These are phyloP conservation scores for Fallopia convolvulus DNA, from an alignment of 148 eudicot genomes.

Conservation along the genomic window DNA sequence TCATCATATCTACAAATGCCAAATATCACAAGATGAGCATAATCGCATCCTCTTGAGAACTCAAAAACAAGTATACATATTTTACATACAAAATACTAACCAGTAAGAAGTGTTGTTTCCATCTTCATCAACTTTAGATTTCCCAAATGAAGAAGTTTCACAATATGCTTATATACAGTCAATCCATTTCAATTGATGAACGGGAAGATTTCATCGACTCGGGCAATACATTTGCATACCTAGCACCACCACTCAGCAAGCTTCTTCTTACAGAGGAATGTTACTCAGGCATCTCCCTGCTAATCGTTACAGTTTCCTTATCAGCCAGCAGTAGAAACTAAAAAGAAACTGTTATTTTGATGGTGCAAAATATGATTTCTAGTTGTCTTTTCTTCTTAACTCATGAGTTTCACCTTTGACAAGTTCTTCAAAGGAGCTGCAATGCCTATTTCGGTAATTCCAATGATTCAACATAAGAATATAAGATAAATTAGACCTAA, in stretches of 20 bases:
- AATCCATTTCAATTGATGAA: background rate
- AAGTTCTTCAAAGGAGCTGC: background rate
- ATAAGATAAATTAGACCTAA: background rate
- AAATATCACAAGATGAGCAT: conserved; percentile 10
- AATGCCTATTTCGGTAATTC: background rate
- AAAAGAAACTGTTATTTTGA: background rate
- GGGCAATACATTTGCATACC: conserved; percentile 41
- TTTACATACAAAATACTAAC: conserved; percentile 24
- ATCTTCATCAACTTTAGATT: conserved; percentile 49
- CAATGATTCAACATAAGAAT: background rate
- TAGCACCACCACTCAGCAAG: conserved; percentile 83
- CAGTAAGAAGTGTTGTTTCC: conserved; percentile 52
- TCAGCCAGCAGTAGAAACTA: background rate
- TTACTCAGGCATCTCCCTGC: conserved; percentile 87
- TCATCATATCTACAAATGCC: conserved; percentile 69
- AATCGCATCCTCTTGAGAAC: background rate
- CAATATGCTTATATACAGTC: background rate
- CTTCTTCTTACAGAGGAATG: conserved; percentile 56
- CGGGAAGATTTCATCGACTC: background rate
- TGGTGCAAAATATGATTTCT: background rate
- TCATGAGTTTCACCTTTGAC: background rate
- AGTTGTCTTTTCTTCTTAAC: background rate
- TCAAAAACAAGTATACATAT: background rate
- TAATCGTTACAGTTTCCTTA: conserved; percentile 10
- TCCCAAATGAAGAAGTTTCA: conserved; percentile 50